Percentiles rank a stretch among this genome's conserved stretches.
Evolutionary conservation across 768 basidiomycete genomes (phyloP).

Genomic region (Lactarius evosmus): DNA sequence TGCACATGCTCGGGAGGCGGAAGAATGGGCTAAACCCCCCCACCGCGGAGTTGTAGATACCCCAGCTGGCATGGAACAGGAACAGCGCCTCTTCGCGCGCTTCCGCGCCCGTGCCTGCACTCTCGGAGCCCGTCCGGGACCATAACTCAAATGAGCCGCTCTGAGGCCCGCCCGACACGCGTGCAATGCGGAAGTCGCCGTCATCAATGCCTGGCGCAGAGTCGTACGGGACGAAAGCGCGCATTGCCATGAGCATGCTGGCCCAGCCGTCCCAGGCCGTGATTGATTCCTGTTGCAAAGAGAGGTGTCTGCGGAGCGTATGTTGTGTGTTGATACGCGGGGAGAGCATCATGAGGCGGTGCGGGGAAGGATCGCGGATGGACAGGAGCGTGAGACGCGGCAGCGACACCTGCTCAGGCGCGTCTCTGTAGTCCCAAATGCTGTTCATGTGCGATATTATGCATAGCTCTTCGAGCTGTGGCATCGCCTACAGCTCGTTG

Average conservation of each 20-base stretch:
- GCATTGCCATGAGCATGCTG: neutral
- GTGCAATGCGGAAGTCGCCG: neutral
- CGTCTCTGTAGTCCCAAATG: neutral
- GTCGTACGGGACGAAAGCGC: conserved; percentile 8
- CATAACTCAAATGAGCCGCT: conserved; percentile 11
- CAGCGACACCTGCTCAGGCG: conserved; percentile 1
- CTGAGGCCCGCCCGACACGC: conserved; percentile 2
- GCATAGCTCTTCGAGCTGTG: conserved; percentile 10
- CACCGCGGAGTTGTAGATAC: neutral
- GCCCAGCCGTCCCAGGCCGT: conserved; percentile 13
- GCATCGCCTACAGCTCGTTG: conserved; percentile 7
- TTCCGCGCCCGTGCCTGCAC: neutral
- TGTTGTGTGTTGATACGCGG: conserved; percentile 6
- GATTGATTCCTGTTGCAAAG: conserved; percentile 14
- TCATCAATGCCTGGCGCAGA: neutral
- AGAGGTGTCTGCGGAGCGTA: conserved; percentile 17
- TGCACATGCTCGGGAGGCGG: conserved; percentile 6
- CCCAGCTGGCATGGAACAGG: conserved; percentile 8
- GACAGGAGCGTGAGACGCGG: conserved; percentile 9
- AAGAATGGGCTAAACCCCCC: conserved; percentile 13
- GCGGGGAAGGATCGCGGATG: conserved; percentile 10
- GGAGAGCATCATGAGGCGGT: conserved; percentile 9
- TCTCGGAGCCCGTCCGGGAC: conserved; percentile 11
- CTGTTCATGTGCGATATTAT: conserved; percentile 15
- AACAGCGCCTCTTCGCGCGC: conserved; percentile 12